A percentile compares a stretch with the other conserved stretches of the same genome.
These are phyloP conservation scores for Cladosporium austrohemisphaericum DNA, from an alignment of 2,329 filamentous ascomycete species.

Conservation along the genomic window DNA sequence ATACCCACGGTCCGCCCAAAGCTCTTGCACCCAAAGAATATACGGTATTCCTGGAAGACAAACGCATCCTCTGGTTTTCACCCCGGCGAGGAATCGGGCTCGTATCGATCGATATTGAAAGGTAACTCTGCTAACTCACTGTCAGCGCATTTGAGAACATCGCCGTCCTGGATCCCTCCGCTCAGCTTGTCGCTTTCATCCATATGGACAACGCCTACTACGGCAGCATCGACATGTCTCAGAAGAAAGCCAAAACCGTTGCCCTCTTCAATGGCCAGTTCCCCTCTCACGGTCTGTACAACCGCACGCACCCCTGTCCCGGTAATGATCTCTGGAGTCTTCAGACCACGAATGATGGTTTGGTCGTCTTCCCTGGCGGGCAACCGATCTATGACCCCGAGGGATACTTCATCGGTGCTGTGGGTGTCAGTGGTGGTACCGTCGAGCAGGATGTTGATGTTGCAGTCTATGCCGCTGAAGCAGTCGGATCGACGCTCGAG, in stretches of 20 bases:
- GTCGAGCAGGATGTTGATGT: conserved; percentile 27
- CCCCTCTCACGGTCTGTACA: conserved; percentile 25
- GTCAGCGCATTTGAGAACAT: conserved; percentile 25
- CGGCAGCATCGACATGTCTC: conserved; percentile 27
- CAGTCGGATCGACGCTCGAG: conserved; percentile 17
- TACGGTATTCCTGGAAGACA: too few species aligned
- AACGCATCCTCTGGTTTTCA: too few species aligned
- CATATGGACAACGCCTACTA: conserved; percentile 32
- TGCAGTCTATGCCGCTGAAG: conserved; percentile 18
- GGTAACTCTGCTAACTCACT: neutral
- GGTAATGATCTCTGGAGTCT: conserved; percentile 22
- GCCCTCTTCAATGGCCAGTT: conserved; percentile 30
- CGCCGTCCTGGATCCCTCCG: conserved; percentile 28
- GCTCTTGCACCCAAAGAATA: too few species aligned
- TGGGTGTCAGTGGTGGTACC: conserved; percentile 30
- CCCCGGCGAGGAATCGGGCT: too few species aligned
- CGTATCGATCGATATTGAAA: neutral
- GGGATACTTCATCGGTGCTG: conserved; percentile 28
- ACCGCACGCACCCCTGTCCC: conserved; percentile 24
- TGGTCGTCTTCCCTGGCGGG: conserved; percentile 30
- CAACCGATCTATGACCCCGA: conserved; percentile 26
- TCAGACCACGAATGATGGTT: conserved; percentile 28
- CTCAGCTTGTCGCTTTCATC: conserved; percentile 29
- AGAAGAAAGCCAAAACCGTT: conserved; percentile 30
- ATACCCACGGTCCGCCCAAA: too few species aligned